Evolutionary conservation across 78 protist genomes (phyloP), one percentile per base, ranked within the genome.

Genomic region (Monocercomonoides exilis): DNA sequence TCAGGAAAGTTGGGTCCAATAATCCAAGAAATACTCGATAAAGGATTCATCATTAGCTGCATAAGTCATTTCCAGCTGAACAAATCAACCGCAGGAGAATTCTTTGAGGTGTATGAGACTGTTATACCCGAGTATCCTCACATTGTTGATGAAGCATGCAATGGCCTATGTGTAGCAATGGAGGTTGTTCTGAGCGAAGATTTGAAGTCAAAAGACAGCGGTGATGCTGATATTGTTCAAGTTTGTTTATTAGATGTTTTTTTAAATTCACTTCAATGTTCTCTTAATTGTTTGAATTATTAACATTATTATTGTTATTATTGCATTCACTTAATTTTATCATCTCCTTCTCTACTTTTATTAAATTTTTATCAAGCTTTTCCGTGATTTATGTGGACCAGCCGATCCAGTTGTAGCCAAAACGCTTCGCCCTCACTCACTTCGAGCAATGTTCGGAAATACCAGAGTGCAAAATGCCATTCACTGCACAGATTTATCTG

Each of bases 401-500:
- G 11, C 3, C 84, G 96, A 92, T 85, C 92, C 93, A 0, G 92
- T 85, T n/a, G 42, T 92, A 0, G 94, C 91, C 1, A 41, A 63
- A 4, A 45, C 2, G 2, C 86, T 94, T 2, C 90, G 88, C 11
- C 91, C 93, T 11, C 1, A 77, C 21, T 82, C 94, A 1, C 32
- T 94, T 2, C 84, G 96, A 2, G 94, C 93, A 1, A 41, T 21
- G 41, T 89, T n/a, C 44, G 94, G 94, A 41, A 45, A 11, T 43
- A 11, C 0, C 91, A 85, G 44, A 43, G 70, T 88, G 5, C 1
- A 1, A 82, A 94, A 94, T 77, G 93, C 85, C 0, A 89, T 94
- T n/a, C 96, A 94, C 84, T 84, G 88, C 86, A 94, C 96, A 33
- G 96, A 94, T 70, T 46, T 93, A 11, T 81, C 87, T 2, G 92